Evolutionary conservation across 2,329 filamentous ascomycete genomes (phyloP), one percentile per base, ranked within the genome.

Genomic region (Colletotrichum truncatum): DNA sequence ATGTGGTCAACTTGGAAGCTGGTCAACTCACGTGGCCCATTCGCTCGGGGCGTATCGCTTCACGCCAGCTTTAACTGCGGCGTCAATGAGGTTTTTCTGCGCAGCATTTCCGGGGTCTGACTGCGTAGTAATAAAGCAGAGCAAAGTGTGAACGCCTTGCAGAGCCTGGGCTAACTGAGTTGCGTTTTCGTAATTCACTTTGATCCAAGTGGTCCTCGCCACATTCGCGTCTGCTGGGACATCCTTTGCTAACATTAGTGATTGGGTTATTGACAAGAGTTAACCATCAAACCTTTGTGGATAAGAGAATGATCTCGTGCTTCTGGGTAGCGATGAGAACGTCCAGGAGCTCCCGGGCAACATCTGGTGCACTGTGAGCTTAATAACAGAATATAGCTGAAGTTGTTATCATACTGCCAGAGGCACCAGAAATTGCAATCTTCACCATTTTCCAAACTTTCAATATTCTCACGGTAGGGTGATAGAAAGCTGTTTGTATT

Each of bases 21-120:
- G 43, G 2, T 4, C 3, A 39, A 16, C 71, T 73, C 64, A 84
- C 82, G 74, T 75, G 21, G 72, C 76, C 67, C 84, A 91, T 68
- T 92, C 89, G 34, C 85, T 86, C 2, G 88, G 87, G 1, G 89
- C 82, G 71, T 88, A 89, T 6, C 87, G 82, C 68, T 84, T 84
- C 6, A 91, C 88, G 1, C 87, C 86, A 1, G 87, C 87, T 3
- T 78, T 77, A 38, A 89, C 79, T 6, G 86, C 81, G 1, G 88
- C 89, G 61, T 90, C 85, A 54, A 90, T 85, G 48, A 91, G 75
- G 30, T 81, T 82, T 64, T 79, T 81, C 70, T 90, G 87, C 0
- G 83, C 73, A n/a, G 73, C 72, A 30, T 78, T 68, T 1, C 70
- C 68, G 5, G 70, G 59, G 18, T 66, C 64, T 6, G 36, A 11